phyloP scores from a whole-genome alignment of 495 filamentous ascomycete species.

The Amphirosellinia nigrospora region DNA sequence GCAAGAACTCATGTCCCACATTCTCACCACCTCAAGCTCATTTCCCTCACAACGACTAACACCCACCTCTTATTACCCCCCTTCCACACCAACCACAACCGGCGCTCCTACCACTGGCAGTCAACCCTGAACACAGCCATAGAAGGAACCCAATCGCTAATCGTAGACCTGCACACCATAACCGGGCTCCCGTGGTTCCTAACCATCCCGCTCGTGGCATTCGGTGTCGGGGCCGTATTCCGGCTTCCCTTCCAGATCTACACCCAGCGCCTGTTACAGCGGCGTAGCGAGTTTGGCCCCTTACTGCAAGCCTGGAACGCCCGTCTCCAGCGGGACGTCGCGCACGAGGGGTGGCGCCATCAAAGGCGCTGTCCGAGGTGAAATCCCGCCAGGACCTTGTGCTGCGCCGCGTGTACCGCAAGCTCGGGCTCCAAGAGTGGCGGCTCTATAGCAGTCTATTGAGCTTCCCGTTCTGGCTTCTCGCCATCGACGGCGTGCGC shows the following conservation, averaged over 20 bases:
- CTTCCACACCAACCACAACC: not conserved
- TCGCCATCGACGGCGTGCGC: conserved; percentile 70
- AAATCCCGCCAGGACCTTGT: conserved; percentile 39
- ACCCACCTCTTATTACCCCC: not conserved
- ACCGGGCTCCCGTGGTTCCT: conserved; percentile 72
- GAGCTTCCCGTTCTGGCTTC: conserved; percentile 72
- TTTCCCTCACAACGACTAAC: too few relatives aligned
- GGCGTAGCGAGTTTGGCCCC: conserved; percentile 54
- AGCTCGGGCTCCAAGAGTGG: conserved; percentile 59
- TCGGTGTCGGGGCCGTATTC: conserved; percentile 63
- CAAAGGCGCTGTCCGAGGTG: conserved; percentile 28
- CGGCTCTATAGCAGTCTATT: conserved; percentile 51
- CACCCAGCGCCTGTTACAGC: conserved; percentile 48
- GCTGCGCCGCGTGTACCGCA: conserved; percentile 46
- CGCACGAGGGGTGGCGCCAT: conserved; percentile 21
- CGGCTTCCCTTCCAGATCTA: conserved; percentile 67
- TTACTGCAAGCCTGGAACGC: conserved; percentile 58
- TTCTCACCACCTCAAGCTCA: not conserved
- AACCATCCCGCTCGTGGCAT: conserved; percentile 72
- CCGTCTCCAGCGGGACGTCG: conserved; percentile 38
- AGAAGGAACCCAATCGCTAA: conserved; percentile 57
- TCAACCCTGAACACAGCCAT: conserved; percentile 37
- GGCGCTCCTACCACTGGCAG: conserved; percentile 23
- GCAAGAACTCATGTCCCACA: not conserved
- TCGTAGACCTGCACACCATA: conserved; percentile 65